Evolutionary conservation across 1,139 yeast genomes (phyloP).

Genomic region (Arxiozyma heterogenica): DNA sequence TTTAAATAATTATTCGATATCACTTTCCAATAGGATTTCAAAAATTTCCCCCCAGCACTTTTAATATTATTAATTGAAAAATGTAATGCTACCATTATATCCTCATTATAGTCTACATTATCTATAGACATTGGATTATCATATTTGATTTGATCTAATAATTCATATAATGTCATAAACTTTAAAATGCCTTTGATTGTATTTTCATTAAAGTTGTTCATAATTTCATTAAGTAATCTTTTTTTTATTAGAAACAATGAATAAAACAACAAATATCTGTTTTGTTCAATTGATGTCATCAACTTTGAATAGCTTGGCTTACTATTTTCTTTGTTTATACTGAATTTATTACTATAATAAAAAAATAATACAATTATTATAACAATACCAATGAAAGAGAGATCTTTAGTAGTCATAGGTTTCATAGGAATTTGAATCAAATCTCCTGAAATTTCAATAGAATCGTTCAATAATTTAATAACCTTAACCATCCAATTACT

Average conservation of each 20-base stretch:
- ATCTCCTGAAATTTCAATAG: background rate
- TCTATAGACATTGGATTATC: background rate
- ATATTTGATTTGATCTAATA: background rate
- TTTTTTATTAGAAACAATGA: background rate
- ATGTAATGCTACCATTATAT: constrained; percentile 16
- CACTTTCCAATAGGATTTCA: constrained; percentile 20
- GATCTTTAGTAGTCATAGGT: background rate
- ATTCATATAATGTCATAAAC: background rate
- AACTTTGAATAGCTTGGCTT: background rate
- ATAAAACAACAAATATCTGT: background rate
- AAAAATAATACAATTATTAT: background rate
- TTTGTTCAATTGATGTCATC: background rate
- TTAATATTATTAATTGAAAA: constrained; percentile 16
- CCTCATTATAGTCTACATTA: constrained; percentile 17
- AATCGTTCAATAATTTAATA: background rate
- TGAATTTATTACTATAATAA: background rate
- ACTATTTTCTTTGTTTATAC: background rate
- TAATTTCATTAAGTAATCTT: background rate
- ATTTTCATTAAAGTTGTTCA: background rate
- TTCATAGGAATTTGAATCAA: background rate
- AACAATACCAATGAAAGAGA: background rate
- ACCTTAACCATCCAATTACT: background rate
- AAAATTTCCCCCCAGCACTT: constrained; percentile 14
- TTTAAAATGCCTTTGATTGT: background rate
- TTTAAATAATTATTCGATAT: constrained; percentile 19